Evolutionary conservation across 345 rosid genomes (phyloP).

Genomic region (Arabidopsis arenosa): DNA sequence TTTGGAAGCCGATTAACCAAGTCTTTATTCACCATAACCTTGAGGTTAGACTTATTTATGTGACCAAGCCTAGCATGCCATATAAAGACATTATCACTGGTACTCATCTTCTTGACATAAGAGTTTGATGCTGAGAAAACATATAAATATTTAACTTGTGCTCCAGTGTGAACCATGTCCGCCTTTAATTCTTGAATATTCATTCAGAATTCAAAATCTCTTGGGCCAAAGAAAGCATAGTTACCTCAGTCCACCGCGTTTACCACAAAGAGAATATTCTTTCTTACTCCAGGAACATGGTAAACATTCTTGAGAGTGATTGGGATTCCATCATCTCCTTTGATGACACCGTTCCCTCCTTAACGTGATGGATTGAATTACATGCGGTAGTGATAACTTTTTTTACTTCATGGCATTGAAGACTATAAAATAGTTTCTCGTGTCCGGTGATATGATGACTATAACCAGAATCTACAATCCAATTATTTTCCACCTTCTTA

Average conservation of each 20-base stretch:
- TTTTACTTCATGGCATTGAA: slow-evolving; percentile 9
- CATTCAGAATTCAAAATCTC: slow-evolving; percentile 26
- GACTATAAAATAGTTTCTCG: slow-evolving; percentile 15
- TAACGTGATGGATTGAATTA: not conserved
- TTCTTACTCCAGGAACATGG: slow-evolving; percentile 21
- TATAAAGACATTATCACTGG: no score
- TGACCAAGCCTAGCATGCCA: no score
- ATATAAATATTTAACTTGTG: no score
- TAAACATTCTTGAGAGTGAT: slow-evolving; percentile 29
- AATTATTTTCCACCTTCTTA: not conserved
- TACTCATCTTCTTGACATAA: no score
- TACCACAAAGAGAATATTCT: not conserved
- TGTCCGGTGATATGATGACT: slow-evolving; percentile 32
- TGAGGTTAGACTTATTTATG: no score
- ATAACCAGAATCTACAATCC: slow-evolving; percentile 35
- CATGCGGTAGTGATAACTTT: slow-evolving; percentile 9
- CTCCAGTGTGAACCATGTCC: slow-evolving; percentile 22
- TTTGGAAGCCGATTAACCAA: no score
- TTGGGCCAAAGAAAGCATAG: slow-evolving; percentile 28
- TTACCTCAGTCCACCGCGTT: slow-evolving; percentile 14
- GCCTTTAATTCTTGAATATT: slow-evolving; percentile 32
- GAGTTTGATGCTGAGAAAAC: no score
- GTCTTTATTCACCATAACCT: no score
- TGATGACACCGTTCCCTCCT: slow-evolving; percentile 24
- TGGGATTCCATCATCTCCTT: not conserved